Conservation (phyloP, 2,329 filamentous ascomycete species). For the Coleophoma eucalyptorum region DNA sequence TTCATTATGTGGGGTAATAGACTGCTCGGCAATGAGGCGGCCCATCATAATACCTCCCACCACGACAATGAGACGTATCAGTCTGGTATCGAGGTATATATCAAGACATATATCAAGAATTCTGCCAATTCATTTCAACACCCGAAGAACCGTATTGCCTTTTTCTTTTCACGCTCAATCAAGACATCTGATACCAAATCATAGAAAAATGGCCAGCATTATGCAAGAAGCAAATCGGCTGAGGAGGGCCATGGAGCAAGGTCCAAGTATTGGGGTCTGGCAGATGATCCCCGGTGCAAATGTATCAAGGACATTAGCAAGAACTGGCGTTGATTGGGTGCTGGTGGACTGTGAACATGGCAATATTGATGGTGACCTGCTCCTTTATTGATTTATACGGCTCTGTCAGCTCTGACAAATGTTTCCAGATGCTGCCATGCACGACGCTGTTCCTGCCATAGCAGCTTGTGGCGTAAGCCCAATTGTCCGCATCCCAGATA, state of each 20-base stretch:
- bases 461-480: slow-evolving; percentile 51
- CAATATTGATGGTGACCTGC: slow-evolving; percentile 43
- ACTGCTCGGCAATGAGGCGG: no score
- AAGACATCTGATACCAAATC: no score
- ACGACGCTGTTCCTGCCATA: slow-evolving; percentile 53
- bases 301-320: slow-evolving; percentile 54
- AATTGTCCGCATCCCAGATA: slow-evolving; percentile 53
- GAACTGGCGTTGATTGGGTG: slow-evolving; percentile 63
- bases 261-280: slow-evolving; percentile 50
- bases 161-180: no score
- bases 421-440: slow-evolving; percentile 42
- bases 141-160: no score
- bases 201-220: slow-evolving; percentile 14
- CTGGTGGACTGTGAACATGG: slow-evolving; percentile 58
- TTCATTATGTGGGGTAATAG: no score
- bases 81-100: no score
- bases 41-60: no score
- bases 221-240: slow-evolving; percentile 40
- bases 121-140: no score
- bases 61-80: no score
- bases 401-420: slow-evolving; percentile 4
- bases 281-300: slow-evolving; percentile 61
- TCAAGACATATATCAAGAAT: no score
- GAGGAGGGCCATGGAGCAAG: slow-evolving; percentile 43
- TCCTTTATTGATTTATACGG: neutral